Percentiles rank a stretch among this genome's conserved stretches.
These are phyloP conservation scores for Boletales sp. DNA, from an alignment of 768 basidiomycete genomes.

Conservation along the genomic window DNA sequence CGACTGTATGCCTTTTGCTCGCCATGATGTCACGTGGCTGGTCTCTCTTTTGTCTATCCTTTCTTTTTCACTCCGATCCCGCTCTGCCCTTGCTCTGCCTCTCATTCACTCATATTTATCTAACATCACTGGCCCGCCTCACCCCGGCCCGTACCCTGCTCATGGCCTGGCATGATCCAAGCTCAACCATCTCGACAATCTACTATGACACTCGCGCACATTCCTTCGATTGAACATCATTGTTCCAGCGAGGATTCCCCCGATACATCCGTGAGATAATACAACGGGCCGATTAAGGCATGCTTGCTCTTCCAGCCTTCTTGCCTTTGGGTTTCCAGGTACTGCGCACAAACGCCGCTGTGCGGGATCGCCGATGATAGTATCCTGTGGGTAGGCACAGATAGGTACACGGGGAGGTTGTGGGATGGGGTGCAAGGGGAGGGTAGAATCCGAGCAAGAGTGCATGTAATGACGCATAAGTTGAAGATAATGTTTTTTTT, in stretches of 20 bases:
- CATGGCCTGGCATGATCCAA: constrained; percentile 1
- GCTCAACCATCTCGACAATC: not conserved
- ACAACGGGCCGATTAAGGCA: not conserved
- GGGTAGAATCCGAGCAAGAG: not conserved
- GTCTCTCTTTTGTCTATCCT: constrained; percentile 13
- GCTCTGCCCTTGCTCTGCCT: constrained; percentile 10
- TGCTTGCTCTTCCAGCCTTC: not conserved
- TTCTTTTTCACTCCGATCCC: constrained; percentile 6
- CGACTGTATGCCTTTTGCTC: constrained; percentile 9
- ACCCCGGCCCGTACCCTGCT: constrained; percentile 2
- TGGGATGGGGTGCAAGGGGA: not conserved
- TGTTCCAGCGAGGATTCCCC: not conserved
- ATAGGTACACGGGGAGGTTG: constrained; percentile 4
- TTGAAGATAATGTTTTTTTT: not conserved
- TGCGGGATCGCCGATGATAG: not conserved
- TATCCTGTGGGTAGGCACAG: not conserved
- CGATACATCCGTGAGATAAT: not conserved
- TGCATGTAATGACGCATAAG: constrained; percentile 16
- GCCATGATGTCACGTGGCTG: constrained; percentile 8
- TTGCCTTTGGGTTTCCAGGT: not conserved
- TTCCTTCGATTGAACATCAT: not conserved
- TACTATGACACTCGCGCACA: constrained; percentile 6
- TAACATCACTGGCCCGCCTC: constrained; percentile 6
- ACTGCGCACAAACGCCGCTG: not conserved
- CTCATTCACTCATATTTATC: constrained; percentile 1